A percentile compares a stretch with the other conserved stretches of the same genome.
Evolutionary conservation across 75 land plant genomes (phyloP).

Genomic region (Isoetes taiwanensis): DNA sequence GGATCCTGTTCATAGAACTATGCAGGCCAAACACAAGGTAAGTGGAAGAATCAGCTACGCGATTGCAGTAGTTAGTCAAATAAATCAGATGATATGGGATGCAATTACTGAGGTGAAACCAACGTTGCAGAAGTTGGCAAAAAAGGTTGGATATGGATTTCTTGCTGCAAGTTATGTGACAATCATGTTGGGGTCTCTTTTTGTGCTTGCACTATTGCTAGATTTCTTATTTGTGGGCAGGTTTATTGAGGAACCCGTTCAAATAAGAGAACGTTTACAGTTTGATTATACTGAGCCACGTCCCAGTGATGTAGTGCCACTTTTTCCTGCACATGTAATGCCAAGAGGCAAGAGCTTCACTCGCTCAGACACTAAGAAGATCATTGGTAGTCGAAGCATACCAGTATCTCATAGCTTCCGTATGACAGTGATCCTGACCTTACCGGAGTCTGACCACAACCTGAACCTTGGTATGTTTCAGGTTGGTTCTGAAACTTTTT

Average conservation of each 20-base stretch:
- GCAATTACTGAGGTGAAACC: not conserved
- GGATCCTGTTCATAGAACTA: not conserved
- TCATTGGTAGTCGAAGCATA: not conserved
- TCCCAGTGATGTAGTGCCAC: not conserved
- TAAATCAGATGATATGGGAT: not conserved
- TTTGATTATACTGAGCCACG: conserved; percentile 7
- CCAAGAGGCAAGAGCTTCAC: too few relatives aligned
- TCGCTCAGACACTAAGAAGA: too few relatives aligned
- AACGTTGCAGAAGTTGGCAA: not conserved
- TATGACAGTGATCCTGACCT: not conserved
- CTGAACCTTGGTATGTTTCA: conserved; percentile 1
- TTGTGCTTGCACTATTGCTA: not conserved
- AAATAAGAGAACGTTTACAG: not conserved
- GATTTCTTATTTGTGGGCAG: not conserved
- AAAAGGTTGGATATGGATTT: not conserved
- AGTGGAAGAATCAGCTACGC: not conserved
- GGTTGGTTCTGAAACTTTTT: too few relatives aligned
- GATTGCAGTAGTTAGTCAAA: not conserved
- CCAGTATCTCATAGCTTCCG: not conserved
- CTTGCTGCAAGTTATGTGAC: not conserved
- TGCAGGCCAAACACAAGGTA: conserved; percentile 8
- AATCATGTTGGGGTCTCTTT: not conserved
- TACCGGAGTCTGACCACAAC: conserved; percentile 4
- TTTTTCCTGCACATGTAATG: not conserved
- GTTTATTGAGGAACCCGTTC: conserved; percentile 1